Base-by-base conservation (phyloP, 768 basidiomycete species). In the Boletus vermiculosoides region DNA sequence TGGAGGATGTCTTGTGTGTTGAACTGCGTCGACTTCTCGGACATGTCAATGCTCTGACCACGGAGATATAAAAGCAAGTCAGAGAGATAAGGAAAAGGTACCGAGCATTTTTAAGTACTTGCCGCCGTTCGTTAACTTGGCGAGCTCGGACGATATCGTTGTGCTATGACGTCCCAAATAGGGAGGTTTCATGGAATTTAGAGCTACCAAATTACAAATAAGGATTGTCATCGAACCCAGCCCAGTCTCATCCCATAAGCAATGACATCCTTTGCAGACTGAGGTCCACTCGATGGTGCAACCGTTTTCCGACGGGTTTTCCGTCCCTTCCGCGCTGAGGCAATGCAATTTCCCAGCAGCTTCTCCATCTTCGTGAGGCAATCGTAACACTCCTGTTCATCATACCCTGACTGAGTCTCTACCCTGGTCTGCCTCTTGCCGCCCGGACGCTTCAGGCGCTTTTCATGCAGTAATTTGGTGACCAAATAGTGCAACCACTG, bases 401-500 rank as follows among this genome's bases (percentile, higher is more conserved):
- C 79, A 68, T 82, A 88, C 0, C 76, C 75, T 28, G 72, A 55
- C 45, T 31, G 50, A 39, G 23, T 40, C 8, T 57, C 67, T 34
- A 25, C 48, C 25, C 61, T 57, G 18, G 63, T 66, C 55, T 74
- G 74, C 28, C 60, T 77, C 66, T 77, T 82, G 76, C 69, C 16
- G 58, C 66, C 20, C 1, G 89, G 85, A 37, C 77, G 73, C 60
- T 82, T 85, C 30, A 95, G 74, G 41, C 81, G 80, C 70, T 94
- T 94, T 34, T 77, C 77, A 25, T 82, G 74, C 3, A 95, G 74
- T 25, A 95, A 79, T 72, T 94, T 93, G 50, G 73, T 71, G n/a
- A 76, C 70, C 52, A 97, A 77, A 71, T 95, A 94, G 65, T 94
- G 91, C 20, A 96, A 74, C 94, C 94, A 97, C 94, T 95, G 63